Evolutionary conservation across 2,329 filamentous ascomycete genomes (phyloP).

Genomic region (Kalaharituber pfeilii): DNA sequence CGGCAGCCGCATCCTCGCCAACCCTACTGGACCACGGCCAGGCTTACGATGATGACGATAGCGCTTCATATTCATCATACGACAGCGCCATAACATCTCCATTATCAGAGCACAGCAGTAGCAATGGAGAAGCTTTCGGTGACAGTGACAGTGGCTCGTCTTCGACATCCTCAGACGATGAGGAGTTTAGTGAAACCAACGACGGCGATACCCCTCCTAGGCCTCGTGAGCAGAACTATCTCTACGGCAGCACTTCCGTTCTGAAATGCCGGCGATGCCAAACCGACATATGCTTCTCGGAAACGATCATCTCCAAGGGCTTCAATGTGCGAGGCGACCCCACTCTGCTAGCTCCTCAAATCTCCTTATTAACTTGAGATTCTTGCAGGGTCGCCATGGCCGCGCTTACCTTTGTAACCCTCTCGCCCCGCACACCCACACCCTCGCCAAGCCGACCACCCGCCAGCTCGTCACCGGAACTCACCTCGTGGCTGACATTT

Average conservation of each 20-base stretch:
- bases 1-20: not conserved
- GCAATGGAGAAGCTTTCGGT: no score
- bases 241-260: not conserved
- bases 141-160: no score
- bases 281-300: slow-evolving; percentile 10
- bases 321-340: slow-evolving; percentile 1
- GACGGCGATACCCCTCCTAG: not conserved
- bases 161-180: not conserved
- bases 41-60: not conserved
- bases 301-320: slow-evolving; percentile 11
- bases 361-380: no score
- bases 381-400: slow-evolving; percentile 48
- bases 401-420: slow-evolving; percentile 43
- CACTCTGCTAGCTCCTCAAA: not conserved
- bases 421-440: slow-evolving; percentile 33
- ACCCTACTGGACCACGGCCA: not conserved
- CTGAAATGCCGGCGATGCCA: slow-evolving; percentile 12
- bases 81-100: not conserved
- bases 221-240: not conserved
- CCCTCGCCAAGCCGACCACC: slow-evolving; percentile 37
- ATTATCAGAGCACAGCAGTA: not conserved
- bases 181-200: no score
- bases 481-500: slow-evolving; percentile 48
- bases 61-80: not conserved
- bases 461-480: slow-evolving; percentile 44